phyloP scores from a whole-genome alignment of 2,329 filamentous ascomycete genomes.

The Gremmenia infestans region DNA sequence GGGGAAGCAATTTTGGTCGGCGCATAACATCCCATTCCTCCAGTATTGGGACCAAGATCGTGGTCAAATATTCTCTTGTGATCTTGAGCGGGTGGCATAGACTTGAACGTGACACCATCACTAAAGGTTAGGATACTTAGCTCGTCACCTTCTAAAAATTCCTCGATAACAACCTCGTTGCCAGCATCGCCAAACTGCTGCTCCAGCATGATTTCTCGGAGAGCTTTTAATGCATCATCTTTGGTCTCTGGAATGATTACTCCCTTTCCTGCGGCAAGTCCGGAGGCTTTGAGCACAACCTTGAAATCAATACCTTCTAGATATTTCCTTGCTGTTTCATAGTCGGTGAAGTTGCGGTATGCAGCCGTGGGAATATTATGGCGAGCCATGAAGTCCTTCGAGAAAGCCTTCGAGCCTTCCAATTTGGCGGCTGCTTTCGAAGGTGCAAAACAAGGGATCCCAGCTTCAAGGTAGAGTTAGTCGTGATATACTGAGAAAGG shows the following conservation, averaged over 20 bases:
- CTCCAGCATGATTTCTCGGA: constrained; percentile 87
- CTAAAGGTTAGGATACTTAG: constrained; percentile 86
- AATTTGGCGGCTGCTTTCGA: constrained; percentile 78
- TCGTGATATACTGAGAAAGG: no score
- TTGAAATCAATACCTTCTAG: constrained; percentile 65
- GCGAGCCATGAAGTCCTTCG: constrained; percentile 95
- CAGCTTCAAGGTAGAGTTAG: no score
- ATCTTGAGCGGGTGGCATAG: constrained; percentile 86
- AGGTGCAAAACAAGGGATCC: constrained; percentile 62
- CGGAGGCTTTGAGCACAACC: constrained; percentile 90
- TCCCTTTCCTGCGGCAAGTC: constrained; percentile 92
- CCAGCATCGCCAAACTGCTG: constrained; percentile 83
- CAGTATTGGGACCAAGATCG: constrained; percentile 88
- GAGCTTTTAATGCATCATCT: constrained; percentile 73
- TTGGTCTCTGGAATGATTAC: constrained; percentile 67
- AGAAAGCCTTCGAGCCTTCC: constrained; percentile 95
- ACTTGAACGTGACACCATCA: constrained; percentile 79
- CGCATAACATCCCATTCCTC: constrained; percentile 96
- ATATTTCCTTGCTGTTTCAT: constrained; percentile 67
- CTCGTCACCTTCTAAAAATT: constrained; percentile 87
- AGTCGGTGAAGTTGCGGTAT: constrained; percentile 83
- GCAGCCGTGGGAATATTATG: constrained; percentile 85
- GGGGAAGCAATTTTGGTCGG: constrained; percentile 74
- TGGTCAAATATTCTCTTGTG: constrained; percentile 94
- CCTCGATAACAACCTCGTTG: constrained; percentile 90